Percentiles rank a stretch among this genome's conserved stretches.
Conservation (phyloP, 257 asterid species). For the Penstemon newberryi region DNA sequence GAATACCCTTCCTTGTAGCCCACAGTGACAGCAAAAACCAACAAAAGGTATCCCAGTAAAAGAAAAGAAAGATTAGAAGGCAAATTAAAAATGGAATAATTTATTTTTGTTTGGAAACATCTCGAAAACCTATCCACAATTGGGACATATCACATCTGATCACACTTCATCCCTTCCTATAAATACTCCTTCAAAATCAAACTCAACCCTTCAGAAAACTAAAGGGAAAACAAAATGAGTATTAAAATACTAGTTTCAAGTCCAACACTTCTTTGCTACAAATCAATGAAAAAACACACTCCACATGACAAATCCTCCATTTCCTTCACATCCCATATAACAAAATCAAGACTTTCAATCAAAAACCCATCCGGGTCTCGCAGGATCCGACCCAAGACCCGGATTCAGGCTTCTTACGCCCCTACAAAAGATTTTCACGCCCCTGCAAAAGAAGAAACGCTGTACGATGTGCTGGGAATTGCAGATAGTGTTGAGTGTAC, state of each 20-base stretch:
- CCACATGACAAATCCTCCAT: neutral
- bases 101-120: neutral
- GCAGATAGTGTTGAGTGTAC: slow-evolving; percentile 18
- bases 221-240: neutral
- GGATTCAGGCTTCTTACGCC: neutral
- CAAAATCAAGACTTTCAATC: neutral
- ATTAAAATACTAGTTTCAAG: neutral
- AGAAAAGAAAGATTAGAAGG: too few species aligned
- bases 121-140: neutral
- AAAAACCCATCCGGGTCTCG: neutral
- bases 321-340: neutral
- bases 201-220: neutral
- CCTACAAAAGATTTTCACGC: neutral
- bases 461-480: slow-evolving; percentile 36
- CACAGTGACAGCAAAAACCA: too few species aligned
- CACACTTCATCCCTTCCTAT: neutral
- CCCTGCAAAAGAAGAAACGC: slow-evolving; percentile 5
- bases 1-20: too few species aligned
- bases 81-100: too few species aligned
- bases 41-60: too few species aligned
- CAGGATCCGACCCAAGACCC: slow-evolving; percentile 2
- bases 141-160: neutral
- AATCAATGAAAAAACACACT: neutral
- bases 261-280: neutral
- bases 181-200: neutral